phyloP scores from a whole-genome alignment of 1,284 basidiomycete genomes.

The Acaromyces ingoldii region DNA sequence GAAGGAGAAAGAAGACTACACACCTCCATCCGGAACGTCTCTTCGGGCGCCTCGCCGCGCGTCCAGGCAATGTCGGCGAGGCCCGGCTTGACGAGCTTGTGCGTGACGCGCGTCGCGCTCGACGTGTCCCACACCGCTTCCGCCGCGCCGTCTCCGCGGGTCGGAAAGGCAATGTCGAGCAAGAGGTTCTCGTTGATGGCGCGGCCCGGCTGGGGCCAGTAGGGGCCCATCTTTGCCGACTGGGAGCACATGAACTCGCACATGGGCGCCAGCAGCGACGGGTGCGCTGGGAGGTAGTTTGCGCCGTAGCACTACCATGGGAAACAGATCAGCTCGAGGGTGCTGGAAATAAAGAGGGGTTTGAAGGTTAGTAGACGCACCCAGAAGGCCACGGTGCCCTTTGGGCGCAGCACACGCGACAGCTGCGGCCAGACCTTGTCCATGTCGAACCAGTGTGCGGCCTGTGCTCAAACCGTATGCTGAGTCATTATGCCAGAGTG shows the following conservation, averaged over 20 bases:
- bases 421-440: slow-evolving; percentile 1
- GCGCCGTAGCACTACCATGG: slow-evolving; percentile 9
- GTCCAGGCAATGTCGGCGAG: slow-evolving; percentile 3
- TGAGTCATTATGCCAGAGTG: not conserved
- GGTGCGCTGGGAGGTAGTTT: slow-evolving; percentile 12
- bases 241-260: slow-evolving; percentile 6
- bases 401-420: slow-evolving; percentile 4
- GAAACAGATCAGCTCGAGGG: too few species aligned
- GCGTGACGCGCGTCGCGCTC: slow-evolving; percentile 5
- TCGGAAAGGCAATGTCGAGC: slow-evolving; percentile 2
- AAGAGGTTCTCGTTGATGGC: slow-evolving; percentile 3
- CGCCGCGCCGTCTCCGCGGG: not conserved
- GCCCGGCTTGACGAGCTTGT: slow-evolving; percentile 4
- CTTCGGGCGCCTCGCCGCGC: not conserved
- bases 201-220: slow-evolving; percentile 14
- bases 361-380: not conserved
- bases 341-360: too few species aligned
- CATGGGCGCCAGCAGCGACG: slow-evolving; percentile 1
- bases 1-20: not conserved
- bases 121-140: slow-evolving; percentile 10
- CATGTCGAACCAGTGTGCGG: slow-evolving; percentile 14
- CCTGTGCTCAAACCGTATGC: not conserved
- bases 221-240: not conserved
- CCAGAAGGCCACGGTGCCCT: slow-evolving; percentile 13
- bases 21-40: slow-evolving; percentile 6